phyloP scores from a whole-genome alignment of 148 eudicot genomes.

The Limonium bicolor region DNA sequence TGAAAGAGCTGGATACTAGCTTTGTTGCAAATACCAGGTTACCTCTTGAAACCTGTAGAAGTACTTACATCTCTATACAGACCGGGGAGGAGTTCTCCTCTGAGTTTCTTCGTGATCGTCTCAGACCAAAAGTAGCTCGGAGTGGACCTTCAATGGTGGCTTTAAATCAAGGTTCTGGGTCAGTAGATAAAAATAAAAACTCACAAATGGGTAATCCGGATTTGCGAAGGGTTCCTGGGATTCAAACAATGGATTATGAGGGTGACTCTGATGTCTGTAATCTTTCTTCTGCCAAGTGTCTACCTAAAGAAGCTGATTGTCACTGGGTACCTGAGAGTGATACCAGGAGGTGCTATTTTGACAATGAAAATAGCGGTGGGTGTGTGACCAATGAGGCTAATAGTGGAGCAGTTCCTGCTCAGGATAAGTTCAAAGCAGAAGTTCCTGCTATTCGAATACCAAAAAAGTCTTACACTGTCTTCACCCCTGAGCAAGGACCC shows the following conservation, averaged over 20 bases:
- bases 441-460: conserved; percentile 23
- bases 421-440: conserved; percentile 14
- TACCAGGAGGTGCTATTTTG: conserved; percentile 11
- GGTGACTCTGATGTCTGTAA: conserved; percentile 41
- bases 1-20: conserved; percentile 14
- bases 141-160: conserved; percentile 14
- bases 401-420: conserved; percentile 15
- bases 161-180: conserved; percentile 21
- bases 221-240: conserved; percentile 52
- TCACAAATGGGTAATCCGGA: conserved; percentile 39
- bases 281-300: conserved; percentile 41
- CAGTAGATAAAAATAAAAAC: conserved; percentile 22
- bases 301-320: conserved; percentile 24
- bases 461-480: conserved; percentile 20
- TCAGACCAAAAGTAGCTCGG: conserved; percentile 22
- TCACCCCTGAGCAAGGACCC: conserved; percentile 26
- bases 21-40: conserved; percentile 17
- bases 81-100: conserved; percentile 62
- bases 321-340: conserved; percentile 18
- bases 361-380: conserved; percentile 16
- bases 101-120: conserved; percentile 53
- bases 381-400: conserved; percentile 18
- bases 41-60: conserved; percentile 20
- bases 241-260: conserved; percentile 57
- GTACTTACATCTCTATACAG: conserved; percentile 39